Evolutionary conservation across 2,329 filamentous ascomycete genomes (phyloP).

Genomic region (Sporothrix dimorphospora): DNA sequence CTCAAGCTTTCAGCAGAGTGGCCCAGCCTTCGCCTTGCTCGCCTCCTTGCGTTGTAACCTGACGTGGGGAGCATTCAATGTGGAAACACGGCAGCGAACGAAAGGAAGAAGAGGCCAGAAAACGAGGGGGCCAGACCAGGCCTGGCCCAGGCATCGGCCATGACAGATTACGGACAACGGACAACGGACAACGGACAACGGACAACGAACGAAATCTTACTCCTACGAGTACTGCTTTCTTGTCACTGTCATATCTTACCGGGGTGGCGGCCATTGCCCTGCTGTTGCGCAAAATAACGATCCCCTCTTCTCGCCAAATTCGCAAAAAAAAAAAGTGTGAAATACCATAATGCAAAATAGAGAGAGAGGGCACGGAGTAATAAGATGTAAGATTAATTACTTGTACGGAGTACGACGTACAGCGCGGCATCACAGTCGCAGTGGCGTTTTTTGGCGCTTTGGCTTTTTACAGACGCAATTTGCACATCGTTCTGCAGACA

Average conservation of each 20-base stretch:
- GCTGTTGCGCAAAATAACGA: not conserved
- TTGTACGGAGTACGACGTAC: not conserved
- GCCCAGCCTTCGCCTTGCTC: not conserved
- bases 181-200: not conserved
- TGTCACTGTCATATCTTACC: not conserved
- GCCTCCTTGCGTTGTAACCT: not conserved
- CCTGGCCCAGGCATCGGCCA: not conserved
- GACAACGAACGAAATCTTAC: not conserved
- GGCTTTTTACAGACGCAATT: not conserved
- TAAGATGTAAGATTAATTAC: not conserved
- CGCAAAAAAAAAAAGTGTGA: slow-evolving; percentile 4
- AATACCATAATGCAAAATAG: too few species aligned
- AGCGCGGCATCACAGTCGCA: not conserved
- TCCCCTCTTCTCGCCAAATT: not conserved
- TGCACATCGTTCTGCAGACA: slow-evolving; percentile 4
- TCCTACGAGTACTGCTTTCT: too few species aligned
- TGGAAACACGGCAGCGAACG: slow-evolving; percentile 15
- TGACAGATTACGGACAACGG: not conserved
- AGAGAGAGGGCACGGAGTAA: too few species aligned
- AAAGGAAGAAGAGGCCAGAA: not conserved
- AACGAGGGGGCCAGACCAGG: not conserved
- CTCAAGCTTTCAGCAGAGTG: not conserved
- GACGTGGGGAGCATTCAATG: not conserved
- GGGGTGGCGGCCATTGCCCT: not conserved
- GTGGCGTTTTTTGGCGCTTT: not conserved